Percentiles rank a stretch among this genome's conserved stretches.
Evolutionary conservation across 2,329 filamentous ascomycete genomes (phyloP).

Genomic region (Fusarium foetens): DNA sequence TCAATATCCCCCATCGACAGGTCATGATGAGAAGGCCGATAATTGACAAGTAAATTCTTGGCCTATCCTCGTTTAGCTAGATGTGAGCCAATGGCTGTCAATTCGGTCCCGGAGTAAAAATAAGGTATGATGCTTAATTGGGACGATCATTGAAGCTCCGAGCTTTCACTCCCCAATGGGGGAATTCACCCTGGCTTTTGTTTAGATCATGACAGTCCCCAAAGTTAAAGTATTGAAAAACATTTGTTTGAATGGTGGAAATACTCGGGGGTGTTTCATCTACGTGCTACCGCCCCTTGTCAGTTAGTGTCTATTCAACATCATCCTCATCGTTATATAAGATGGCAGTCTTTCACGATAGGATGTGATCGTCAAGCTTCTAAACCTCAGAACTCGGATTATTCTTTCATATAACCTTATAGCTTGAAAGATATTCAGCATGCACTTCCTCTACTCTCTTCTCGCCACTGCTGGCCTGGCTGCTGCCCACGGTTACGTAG

Average conservation of each 20-base stretch:
- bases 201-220: slow-evolving; percentile 1
- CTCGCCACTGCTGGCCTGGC: slow-evolving; percentile 52
- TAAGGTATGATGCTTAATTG: slow-evolving; percentile 19
- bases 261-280: slow-evolving; percentile 26
- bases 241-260: slow-evolving; percentile 37
- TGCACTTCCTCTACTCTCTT: slow-evolving; percentile 42
- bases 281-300: slow-evolving; percentile 3
- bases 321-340: slow-evolving; percentile 19
- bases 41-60: not conserved
- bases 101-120: not conserved
- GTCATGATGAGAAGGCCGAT: not conserved
- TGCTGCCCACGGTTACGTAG: slow-evolving; percentile 61
- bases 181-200: slow-evolving; percentile 17
- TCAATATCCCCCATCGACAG: not conserved
- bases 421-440: slow-evolving; percentile 4
- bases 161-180: slow-evolving; percentile 2
- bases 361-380: slow-evolving; percentile 17
- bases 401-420: not conserved
- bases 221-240: slow-evolving; percentile 2
- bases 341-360: not conserved
- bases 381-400: not conserved
- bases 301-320: not conserved
- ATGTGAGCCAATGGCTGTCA: not conserved
- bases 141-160: slow-evolving; percentile 25
- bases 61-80: not conserved